Evolutionary conservation across 2,329 filamentous ascomycete species (phyloP).

Genomic region (Epichloe sibirici): DNA sequence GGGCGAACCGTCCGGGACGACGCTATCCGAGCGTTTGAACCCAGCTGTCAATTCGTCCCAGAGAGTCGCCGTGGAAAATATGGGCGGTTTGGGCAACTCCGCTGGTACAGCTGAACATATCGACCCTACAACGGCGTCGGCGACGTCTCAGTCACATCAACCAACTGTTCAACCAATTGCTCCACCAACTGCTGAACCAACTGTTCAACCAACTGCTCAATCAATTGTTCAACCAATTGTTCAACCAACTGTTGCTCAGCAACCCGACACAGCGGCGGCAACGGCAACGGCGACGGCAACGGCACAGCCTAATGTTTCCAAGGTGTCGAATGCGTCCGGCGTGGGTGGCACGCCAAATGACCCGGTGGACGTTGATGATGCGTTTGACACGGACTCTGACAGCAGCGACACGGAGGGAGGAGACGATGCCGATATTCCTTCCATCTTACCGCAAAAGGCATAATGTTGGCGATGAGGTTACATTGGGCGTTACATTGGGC

Average conservation of each 20-base stretch:
- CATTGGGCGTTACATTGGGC: not conserved
- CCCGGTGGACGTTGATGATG: constrained; percentile 12
- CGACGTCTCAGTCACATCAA: constrained; percentile 9
- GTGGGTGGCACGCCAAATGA: constrained; percentile 12
- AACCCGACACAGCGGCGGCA: not conserved
- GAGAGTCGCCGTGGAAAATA: constrained; percentile 19
- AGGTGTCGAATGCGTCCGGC: not conserved
- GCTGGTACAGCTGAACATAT: constrained; percentile 23
- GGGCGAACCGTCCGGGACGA: not conserved
- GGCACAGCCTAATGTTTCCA: constrained; percentile 5
- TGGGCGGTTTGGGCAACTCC: constrained; percentile 23
- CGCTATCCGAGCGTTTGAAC: not conserved
- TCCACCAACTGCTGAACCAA: too few species aligned
- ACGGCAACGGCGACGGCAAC: constrained; percentile 1
- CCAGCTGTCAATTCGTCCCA: constrained; percentile 5
- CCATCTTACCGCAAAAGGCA: constrained; percentile 2
- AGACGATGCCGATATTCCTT: constrained; percentile 19
- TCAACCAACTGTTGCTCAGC: constrained; percentile 4
- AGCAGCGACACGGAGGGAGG: constrained; percentile 6
- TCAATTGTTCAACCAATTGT: too few species aligned
- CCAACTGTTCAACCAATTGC: not conserved
- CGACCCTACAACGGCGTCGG: constrained; percentile 21
- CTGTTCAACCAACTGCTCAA: too few species aligned
- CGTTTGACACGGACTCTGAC: constrained; percentile 2
- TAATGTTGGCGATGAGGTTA: not conserved